Evolutionary conservation across 805 yeast genomes (phyloP), one percentile per base, ranked within the genome.

Genomic region (Kluyveromyces dobzhanskii): DNA sequence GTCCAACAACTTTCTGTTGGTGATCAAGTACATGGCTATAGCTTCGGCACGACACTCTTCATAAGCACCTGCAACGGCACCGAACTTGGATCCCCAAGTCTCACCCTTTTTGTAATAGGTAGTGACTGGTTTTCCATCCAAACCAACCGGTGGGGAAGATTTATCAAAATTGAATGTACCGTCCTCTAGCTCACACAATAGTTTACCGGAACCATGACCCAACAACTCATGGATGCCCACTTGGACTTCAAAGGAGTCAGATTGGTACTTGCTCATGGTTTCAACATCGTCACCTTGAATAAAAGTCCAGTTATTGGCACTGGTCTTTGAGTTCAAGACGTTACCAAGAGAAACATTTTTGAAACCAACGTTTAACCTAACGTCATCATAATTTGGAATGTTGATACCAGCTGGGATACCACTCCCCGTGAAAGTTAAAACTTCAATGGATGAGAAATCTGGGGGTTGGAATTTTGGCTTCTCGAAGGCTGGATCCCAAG

Each of bases 41-140:
- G 80, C 75, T 59, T 86, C 96, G 18, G 96, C 96, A 50, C 96
- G 76, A 59, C 95, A 86, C 61, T 86, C 96, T 62, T 86, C 96
- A 56, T 80, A 85, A 1, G 94, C 78, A 19, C 95, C 95, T 6
- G 95, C 83, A 44, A 80, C 59, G 3, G 81, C 68, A 9, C 95
- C 90, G 58, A 86, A 86, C 38, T 81, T 66, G 3, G 90, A 79
- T 3, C 94, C 90, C 95, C 95, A 86, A 3, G 95, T 86, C 57
- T 86, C 86, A 37, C 87, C 88, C 41, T 78, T 73, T 48, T 76
- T 77, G 63, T 86, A 86, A 62, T 68, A 83, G 2, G 92, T 77
- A 3, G 65, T 59, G 30, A 81, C 72, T 9, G 86, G 83, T 44
- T 73, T 66, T 26, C 75, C 76, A 49, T 77, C 74, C 12, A 79